Evolutionary conservation across 2,329 filamentous ascomycete genomes (phyloP), one percentile per base, ranked within the genome.

Genomic region (Penicillium sp.): DNA sequence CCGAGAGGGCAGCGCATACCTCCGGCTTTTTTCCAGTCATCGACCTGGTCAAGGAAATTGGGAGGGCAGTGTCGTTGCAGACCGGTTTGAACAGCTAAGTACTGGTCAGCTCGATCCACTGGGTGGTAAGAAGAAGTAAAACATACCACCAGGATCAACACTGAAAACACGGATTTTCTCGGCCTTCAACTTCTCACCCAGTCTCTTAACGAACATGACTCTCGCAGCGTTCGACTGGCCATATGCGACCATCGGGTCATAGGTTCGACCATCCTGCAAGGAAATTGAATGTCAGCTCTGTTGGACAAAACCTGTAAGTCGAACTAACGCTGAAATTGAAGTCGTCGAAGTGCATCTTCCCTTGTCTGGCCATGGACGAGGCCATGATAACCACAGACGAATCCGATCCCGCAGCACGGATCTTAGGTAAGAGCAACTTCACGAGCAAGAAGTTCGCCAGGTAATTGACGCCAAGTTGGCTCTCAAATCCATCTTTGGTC

Each of bases 161-260:
- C 70, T 68, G 45, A 76, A 78, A 0, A 75, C 65, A 43, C 66
- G 64, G 18, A 80, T 71, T 0, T 71, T 69, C 20, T 64, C 65
- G 5, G 45, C 53, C 1, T 63, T 56, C 26, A 77, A 58, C 37
- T 70, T 66, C 34, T 73, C 59, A 13, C 78, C 75, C 13, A 80
- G 67, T 13, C 67, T 72, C 26, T 76, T 55, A 0, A 71, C 75
- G 56, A 80, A 79, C 44, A 81, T 63, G 11, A 82, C 76, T 52
- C 82, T 80, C 2, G 79, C 80, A 31, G 79, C 79, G 67, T 83
- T 83, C 62, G 78, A 79, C 61, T 81, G 79, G 2, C 73, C 76
- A 57, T 84, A 83, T 3, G 79, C 79, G 1, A 69, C 62, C 71
- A 78, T 79, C 61, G 61, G 58, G 8, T 76, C 65, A 47, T 76